Evolutionary conservation across 441 rosid species (phyloP), one percentile per base, ranked within the genome.

Genomic region (Macaranga tanarius): DNA sequence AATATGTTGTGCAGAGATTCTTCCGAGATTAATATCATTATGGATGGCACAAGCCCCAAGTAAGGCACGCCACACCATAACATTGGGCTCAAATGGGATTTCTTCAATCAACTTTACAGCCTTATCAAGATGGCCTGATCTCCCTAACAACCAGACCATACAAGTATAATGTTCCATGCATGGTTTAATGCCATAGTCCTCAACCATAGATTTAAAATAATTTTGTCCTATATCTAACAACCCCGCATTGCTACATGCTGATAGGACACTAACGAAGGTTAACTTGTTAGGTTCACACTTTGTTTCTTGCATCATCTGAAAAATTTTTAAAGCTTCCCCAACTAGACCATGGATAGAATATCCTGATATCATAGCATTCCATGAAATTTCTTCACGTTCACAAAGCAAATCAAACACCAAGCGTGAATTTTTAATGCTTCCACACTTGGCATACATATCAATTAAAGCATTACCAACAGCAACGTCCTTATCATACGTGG

Each of bases 401-500:
- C 22, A 73, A 79, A 91, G 79, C 81, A 47, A 76, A 56, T 86
- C 83, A 83, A 95, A 93, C 58, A 82, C 86, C 62, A 83, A 74
- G 9, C 81, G 82, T 17, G 97, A 92, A 64, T 83, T 84, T 67
- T 78, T 74, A 72, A 91, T 87, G 54, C 81, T 84, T 66, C 99
- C 95, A 58, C 97, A 92, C 82, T 92, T 92, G 51, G 99, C 93
- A 79, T 93, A 93, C 98, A 93, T 95, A 77, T 93, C 93, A 72
- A 93, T 84, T 84, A 95, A 78, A 59, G 95, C 88, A 86, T 92
- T 95, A 28, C 79, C 82, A 16, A 90, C 98, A 57, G 86, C 90
- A 28, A 65, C 62, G 55, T 82, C 73, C 65, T 84, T 79, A 57
- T 85, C 85, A 74, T 89, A 85, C 10, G 31, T 81, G 40, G 89